Evolutionary conservation across 768 basidiomycete genomes (phyloP).

Genomic region (Mycena venus): DNA sequence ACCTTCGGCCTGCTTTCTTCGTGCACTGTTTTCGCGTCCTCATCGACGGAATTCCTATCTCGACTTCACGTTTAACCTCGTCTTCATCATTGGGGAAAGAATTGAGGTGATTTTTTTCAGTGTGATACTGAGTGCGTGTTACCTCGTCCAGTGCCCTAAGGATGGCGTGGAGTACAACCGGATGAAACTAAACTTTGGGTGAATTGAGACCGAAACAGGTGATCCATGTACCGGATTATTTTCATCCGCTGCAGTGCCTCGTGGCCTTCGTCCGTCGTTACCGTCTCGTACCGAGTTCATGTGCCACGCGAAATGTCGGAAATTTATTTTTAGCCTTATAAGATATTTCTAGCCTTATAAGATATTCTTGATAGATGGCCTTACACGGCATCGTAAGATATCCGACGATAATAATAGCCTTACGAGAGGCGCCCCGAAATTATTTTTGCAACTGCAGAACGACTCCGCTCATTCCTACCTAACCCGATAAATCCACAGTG

Average conservation of each 20-base stretch:
- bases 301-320: neutral
- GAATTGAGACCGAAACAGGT: slow-evolving; percentile 16
- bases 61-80: neutral
- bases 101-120: slow-evolving; percentile 12
- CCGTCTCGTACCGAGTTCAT: slow-evolving; percentile 2
- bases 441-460: neutral
- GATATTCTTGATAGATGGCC: neutral
- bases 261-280: slow-evolving; percentile 2
- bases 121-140: slow-evolving; percentile 15
- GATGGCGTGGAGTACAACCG: slow-evolving; percentile 9
- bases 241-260: slow-evolving; percentile 9
- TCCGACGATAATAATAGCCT: slow-evolving; percentile 1
- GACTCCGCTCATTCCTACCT: neutral
- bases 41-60: neutral
- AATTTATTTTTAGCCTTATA: neutral
- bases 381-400: neutral
- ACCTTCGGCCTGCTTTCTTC: slow-evolving; percentile 14
- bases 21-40: slow-evolving; percentile 12
- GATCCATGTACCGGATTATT: slow-evolving; percentile 11
- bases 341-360: neutral
- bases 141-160: slow-evolving; percentile 7
- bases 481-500: neutral
- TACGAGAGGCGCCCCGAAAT: neutral
- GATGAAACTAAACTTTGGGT: slow-evolving; percentile 8
- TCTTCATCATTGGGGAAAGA: slow-evolving; percentile 13